These are phyloP conservation scores for Medicago lupulina DNA, from an alignment of 306 rosid genomes.

Conservation along the genomic window DNA sequence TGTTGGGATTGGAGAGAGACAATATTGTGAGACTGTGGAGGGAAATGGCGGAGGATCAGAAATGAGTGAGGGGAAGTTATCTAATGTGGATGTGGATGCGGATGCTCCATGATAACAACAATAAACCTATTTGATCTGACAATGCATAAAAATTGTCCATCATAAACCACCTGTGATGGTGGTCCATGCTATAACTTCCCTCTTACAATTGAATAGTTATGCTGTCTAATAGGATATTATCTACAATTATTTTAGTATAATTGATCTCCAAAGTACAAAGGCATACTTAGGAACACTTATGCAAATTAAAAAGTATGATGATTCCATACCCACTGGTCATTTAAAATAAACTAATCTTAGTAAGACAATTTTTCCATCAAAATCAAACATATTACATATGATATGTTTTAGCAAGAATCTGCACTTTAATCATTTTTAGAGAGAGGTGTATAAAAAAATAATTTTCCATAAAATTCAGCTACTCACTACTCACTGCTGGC, in stretches of 20 bases:
- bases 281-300: neutral
- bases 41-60: too few species aligned
- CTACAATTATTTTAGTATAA: neutral
- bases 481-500: neutral
- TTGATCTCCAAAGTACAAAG: neutral
- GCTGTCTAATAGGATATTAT: neutral
- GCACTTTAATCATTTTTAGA: neutral
- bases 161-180: neutral
- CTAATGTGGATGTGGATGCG: neutral
- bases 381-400: neutral
- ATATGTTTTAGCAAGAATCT: neutral
- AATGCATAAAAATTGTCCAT: neutral
- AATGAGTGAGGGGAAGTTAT: too few species aligned
- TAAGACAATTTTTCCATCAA: neutral
- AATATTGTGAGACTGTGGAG: too few species aligned
- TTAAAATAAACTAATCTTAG: neutral
- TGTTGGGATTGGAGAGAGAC: too few species aligned
- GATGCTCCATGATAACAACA: too few species aligned
- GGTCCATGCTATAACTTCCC: neutral
- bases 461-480: neutral
- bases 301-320: neutral
- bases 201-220: neutral
- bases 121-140: too few species aligned
- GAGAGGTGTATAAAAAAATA: neutral
- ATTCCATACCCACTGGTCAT: too few species aligned